phyloP scores from a whole-genome alignment of 495 filamentous ascomycete species.

The Aspergillus sparsus region DNA sequence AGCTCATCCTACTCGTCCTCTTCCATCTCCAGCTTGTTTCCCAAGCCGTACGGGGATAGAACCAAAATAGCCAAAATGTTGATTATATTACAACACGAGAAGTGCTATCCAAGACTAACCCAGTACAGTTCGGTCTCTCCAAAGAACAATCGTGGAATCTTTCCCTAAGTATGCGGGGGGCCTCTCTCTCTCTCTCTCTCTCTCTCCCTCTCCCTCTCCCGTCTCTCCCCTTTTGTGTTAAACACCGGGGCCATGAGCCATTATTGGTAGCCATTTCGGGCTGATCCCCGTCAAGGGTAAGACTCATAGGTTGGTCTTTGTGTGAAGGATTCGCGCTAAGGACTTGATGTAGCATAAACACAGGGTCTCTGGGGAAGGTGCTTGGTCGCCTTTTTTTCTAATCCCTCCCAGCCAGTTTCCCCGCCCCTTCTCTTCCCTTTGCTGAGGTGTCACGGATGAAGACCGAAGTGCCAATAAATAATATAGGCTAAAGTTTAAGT shows the following conservation, averaged over 20 bases:
- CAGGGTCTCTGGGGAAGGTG: background rate
- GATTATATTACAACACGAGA: background rate
- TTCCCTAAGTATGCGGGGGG: too few relatives aligned
- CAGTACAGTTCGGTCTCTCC: too few relatives aligned
- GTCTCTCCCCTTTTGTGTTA: background rate
- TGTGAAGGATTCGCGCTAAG: slow-evolving; percentile 15
- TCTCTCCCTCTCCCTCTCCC: background rate
- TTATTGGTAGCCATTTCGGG: background rate
- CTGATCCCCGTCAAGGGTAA: background rate
- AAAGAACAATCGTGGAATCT: too few relatives aligned
- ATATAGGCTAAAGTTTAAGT: too few relatives aligned
- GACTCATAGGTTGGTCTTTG: slow-evolving; percentile 1
- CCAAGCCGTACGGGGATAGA: too few relatives aligned
- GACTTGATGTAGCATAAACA: slow-evolving; percentile 1
- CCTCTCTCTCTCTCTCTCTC: background rate
- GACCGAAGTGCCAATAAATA: too few relatives aligned
- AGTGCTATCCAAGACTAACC: slow-evolving; percentile 7
- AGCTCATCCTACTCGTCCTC: background rate
- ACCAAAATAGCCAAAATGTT: background rate
- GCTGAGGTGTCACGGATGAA: too few relatives aligned
- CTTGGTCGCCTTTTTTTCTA: background rate
- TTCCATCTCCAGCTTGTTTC: background rate
- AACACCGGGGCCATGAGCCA: background rate
- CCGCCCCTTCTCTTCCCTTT: too few relatives aligned
- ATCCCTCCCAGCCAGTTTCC: too few relatives aligned